These are phyloP conservation scores for Plasmodium inui DNA, from an alignment of 169 alveolate species.

Conservation along the genomic window DNA sequence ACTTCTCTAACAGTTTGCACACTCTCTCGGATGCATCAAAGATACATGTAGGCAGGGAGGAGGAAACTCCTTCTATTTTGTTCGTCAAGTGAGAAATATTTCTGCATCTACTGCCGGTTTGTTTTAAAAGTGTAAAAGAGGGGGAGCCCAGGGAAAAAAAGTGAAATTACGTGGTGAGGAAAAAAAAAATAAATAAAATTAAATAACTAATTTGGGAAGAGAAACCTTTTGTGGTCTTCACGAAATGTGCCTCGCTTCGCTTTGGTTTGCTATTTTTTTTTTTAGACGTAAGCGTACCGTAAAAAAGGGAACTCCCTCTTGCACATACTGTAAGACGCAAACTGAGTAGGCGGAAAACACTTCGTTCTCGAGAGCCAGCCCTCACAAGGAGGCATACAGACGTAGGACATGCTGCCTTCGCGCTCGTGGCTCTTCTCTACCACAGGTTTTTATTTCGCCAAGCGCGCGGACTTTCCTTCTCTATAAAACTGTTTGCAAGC, in stretches of 20 bases:
- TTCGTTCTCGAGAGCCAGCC: background rate
- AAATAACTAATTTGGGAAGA: background rate
- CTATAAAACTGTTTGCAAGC: background rate
- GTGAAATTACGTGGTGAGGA: background rate
- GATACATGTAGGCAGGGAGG: background rate
- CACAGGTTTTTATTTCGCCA: background rate
- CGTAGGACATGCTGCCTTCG: background rate
- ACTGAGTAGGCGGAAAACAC: background rate
- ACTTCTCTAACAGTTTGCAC: background rate
- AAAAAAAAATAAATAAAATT: too few species aligned
- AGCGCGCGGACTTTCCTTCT: background rate
- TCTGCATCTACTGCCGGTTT: background rate
- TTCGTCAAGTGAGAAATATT: background rate
- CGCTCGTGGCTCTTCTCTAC: background rate
- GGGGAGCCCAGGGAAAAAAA: background rate
- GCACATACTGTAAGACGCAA: background rate
- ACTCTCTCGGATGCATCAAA: background rate
- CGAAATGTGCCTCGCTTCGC: background rate
- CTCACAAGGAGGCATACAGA: background rate
- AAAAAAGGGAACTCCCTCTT: background rate
- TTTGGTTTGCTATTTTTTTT: background rate
- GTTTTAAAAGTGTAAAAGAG: background rate
- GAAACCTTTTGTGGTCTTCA: background rate
- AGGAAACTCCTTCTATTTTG: background rate
- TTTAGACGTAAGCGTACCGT: background rate